Conservation (phyloP, 768 basidiomycete genomes). For the Lentinula sp. region DNA sequence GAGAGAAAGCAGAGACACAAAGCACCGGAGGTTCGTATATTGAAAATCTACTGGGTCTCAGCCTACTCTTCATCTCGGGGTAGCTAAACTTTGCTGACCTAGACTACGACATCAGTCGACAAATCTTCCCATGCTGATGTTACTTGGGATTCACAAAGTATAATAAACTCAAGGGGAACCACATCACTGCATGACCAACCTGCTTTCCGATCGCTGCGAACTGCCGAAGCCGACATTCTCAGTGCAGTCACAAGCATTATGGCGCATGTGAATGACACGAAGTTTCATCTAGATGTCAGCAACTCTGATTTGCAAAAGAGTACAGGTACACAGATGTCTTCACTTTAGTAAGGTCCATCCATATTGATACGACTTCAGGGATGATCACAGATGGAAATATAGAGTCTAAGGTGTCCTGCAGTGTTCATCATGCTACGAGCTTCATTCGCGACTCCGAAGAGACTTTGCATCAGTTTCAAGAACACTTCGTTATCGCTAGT, state of each 20-base stretch:
- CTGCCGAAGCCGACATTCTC: not conserved
- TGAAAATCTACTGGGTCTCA: too few species aligned
- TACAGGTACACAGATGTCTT: not conserved
- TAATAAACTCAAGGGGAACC: not conserved
- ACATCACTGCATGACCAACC: not conserved
- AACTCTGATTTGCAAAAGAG: not conserved
- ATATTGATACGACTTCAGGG: not conserved
- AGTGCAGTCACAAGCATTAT: not conserved
- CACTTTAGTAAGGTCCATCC: not conserved
- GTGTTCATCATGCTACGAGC: not conserved
- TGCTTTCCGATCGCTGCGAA: not conserved
- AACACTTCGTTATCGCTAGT: not conserved
- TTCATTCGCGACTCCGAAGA: not conserved
- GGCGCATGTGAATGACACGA: not conserved
- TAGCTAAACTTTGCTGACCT: not conserved
- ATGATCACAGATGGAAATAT: not conserved
- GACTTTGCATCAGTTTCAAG: not conserved
- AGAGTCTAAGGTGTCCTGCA: not conserved
- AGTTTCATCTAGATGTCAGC: not conserved
- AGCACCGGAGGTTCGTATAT: not conserved
- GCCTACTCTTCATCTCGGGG: too few species aligned
- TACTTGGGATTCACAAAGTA: not conserved
- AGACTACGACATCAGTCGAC: not conserved
- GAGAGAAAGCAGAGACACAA: not conserved
- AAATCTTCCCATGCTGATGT: not conserved